Evolutionary conservation across 345 rosid genomes (phyloP), one percentile per base, ranked within the genome.

Genomic region (Punica granatum): DNA sequence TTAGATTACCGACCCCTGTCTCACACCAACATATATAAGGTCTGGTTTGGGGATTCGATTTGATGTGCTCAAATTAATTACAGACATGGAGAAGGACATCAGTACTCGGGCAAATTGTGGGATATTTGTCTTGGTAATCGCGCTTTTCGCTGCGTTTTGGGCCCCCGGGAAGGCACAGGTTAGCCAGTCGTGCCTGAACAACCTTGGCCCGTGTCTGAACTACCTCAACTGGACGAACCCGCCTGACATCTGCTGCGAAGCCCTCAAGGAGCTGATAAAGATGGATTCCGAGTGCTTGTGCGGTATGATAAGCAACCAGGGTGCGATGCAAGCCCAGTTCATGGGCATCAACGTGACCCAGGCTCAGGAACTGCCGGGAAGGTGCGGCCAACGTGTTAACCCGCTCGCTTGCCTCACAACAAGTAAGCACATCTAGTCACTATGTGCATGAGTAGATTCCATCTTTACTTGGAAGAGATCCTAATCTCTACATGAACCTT

Each of bases 301-400:
- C 36, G 51, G 66, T 31, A 67, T 90, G 86, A 79, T 83, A 6
- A 90, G 89, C 75, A 90, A 83, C 72, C 65, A 74, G 32, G 88
- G 83, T 1, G 82, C 84, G 67, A 61, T 51, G n/a, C 69, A 73
- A 42, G 92, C 93, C 0, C 79, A 88, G 67, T 72, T 37, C 75
- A 86, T 86, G 3, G 94, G 94, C 64, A 86, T 85, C 54, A 78
- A 90, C 62, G 70, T 83, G 6, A 75, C 63, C 30, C 79, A 81
- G 75, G 94, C 97, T 61, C 90, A 90, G 60, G 76, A 84, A 66
- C 56, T 90, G 71, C 97, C 90, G 11, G 89, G 80, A 23, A 75
- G 86, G 60, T 88, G 94, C 68, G 97, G 94, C 3, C 81, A 78
- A 42, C 89, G 72, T 48, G 81, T 90, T 60, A 90, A 86, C 48